Percentiles rank a stretch among this genome's conserved stretches.
phyloP scores from a whole-genome alignment of 306 rosid species.

The Cucumis hystrix region DNA sequence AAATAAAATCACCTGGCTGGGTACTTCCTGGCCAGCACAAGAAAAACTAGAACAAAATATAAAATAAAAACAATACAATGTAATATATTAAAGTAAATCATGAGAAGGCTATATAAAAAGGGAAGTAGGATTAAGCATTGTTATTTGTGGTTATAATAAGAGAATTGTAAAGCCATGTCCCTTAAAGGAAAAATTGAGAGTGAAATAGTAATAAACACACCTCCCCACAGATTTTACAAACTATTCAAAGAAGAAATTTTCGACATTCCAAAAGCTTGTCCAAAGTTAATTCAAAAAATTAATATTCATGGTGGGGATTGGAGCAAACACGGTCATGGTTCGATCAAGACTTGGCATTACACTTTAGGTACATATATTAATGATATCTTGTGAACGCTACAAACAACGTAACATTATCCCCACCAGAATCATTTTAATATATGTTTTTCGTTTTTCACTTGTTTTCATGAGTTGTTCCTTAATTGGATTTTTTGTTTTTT shows the following conservation, averaged over 20 bases:
- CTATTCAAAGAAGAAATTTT: constrained; percentile 6
- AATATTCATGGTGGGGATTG: constrained; percentile 27
- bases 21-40: too few species aligned
- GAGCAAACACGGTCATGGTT: constrained; percentile 13
- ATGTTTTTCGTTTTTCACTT: too few species aligned
- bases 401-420: too few species aligned
- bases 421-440: too few species aligned
- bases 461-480: too few species aligned
- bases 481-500: not conserved
- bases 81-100: too few species aligned
- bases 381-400: too few species aligned
- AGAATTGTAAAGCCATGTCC: not conserved
- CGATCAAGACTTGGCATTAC: constrained; percentile 23
- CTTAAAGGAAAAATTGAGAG: not conserved
- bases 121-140: too few species aligned
- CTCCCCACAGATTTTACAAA: constrained; percentile 5
- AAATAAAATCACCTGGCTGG: too few species aligned
- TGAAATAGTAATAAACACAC: not conserved
- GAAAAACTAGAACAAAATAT: too few species aligned
- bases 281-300: constrained; percentile 2
- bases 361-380: not conserved
- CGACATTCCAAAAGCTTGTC: constrained; percentile 12
- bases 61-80: too few species aligned
- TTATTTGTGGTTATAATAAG: not conserved
- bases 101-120: too few species aligned